phyloP scores from a whole-genome alignment of 306 rosid species.

The Styphnolobium japonicum region DNA sequence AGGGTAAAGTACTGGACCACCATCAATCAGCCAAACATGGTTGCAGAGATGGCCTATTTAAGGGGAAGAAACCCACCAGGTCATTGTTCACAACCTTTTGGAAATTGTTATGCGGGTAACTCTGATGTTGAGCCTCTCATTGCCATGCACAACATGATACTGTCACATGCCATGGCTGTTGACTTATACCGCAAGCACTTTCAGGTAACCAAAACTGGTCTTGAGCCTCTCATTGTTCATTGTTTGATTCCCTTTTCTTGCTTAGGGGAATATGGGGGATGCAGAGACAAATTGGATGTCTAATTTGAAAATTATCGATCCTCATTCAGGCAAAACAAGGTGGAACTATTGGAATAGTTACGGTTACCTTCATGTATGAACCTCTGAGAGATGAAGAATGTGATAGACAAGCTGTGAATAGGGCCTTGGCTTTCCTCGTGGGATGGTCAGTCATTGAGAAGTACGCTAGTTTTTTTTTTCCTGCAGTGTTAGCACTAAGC shows the following conservation, averaged over 20 bases:
- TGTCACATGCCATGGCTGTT: constrained; percentile 51
- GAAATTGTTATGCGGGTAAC: constrained; percentile 46
- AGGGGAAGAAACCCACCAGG: constrained; percentile 33
- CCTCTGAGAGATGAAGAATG: constrained; percentile 30
- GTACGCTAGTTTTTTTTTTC: neutral
- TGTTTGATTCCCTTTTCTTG: neutral
- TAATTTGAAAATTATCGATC: neutral
- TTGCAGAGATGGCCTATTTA: constrained; percentile 11
- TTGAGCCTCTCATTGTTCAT: neutral
- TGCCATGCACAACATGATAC: constrained; percentile 45
- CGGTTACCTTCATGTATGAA: constrained; percentile 26
- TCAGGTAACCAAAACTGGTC: constrained; percentile 21
- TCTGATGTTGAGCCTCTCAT: constrained; percentile 48
- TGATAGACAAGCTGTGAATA: constrained; percentile 26
- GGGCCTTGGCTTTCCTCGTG: constrained; percentile 32
- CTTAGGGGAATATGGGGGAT: neutral
- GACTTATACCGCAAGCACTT: constrained; percentile 32
- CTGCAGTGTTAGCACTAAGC: neutral
- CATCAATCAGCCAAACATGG: constrained; percentile 33
- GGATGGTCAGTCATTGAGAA: constrained; percentile 28
- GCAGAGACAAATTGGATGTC: neutral
- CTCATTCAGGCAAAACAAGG: constrained; percentile 32
- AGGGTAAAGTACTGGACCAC: constrained; percentile 37
- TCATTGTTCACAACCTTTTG: constrained; percentile 48
- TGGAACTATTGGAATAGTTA: constrained; percentile 37